A percentile compares a stretch with the other conserved stretches of the same genome.
phyloP scores from a whole-genome alignment of 257 asterid genomes.

The Pogostemon cablin region DNA sequence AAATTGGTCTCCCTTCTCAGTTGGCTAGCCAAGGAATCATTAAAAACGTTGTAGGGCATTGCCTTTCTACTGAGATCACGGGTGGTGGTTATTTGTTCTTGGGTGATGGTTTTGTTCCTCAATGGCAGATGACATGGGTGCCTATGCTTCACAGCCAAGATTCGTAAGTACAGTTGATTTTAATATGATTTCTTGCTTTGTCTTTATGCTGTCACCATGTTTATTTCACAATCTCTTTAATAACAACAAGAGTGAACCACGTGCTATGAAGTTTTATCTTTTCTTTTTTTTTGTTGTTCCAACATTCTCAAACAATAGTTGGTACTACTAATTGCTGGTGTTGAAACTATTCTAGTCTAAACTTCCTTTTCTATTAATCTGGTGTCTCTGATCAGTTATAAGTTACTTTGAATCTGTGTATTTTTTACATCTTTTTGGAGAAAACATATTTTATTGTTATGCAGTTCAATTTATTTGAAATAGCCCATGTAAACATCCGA shows the following conservation, averaged over 20 bases:
- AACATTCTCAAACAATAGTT: neutral
- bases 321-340: slow-evolving; percentile 3
- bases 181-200: neutral
- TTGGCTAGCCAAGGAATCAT: slow-evolving; percentile 58
- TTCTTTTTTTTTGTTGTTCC: too few relatives aligned
- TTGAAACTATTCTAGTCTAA: neutral
- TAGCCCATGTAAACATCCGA: too few relatives aligned
- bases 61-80: slow-evolving; percentile 53
- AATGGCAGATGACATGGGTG: slow-evolving; percentile 65
- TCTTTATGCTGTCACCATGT: slow-evolving; percentile 2
- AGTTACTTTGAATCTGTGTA: neutral
- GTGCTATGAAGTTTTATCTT: too few relatives aligned
- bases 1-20: slow-evolving; percentile 74
- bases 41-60: slow-evolving; percentile 69
- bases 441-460: neutral
- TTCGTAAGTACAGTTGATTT: slow-evolving; percentile 40
- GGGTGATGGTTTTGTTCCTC: slow-evolving; percentile 73
- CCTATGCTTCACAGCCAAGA: slow-evolving; percentile 60
- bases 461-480: too few relatives aligned
- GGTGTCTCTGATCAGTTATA: slow-evolving; percentile 12
- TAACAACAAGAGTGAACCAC: neutral
- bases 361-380: slow-evolving; percentile 6
- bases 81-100: slow-evolving; percentile 75
- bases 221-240: slow-evolving; percentile 9
- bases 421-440: neutral